Evolutionary conservation across 1,139 yeast genomes (phyloP).

Genomic region (Pichia sp.): DNA sequence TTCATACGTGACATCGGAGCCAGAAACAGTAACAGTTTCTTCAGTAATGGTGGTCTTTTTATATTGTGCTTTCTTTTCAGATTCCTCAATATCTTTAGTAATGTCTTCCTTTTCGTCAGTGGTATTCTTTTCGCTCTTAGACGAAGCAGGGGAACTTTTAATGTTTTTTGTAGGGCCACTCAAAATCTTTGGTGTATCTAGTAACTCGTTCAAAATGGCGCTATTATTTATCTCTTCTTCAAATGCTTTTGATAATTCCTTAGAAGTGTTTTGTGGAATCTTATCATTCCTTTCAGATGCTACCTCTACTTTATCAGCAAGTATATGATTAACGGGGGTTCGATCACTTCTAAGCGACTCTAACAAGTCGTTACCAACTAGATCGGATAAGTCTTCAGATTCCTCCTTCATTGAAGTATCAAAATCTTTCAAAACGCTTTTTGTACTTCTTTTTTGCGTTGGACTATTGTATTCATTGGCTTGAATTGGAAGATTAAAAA

Average conservation of each 20-base stretch:
- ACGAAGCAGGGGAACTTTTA: neutral
- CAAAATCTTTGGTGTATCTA: neutral
- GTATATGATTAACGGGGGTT: neutral
- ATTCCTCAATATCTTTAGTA: neutral
- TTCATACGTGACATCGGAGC: constrained; percentile 1
- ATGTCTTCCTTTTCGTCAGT: neutral
- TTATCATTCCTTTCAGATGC: too few relatives aligned
- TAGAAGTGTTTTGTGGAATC: too few relatives aligned
- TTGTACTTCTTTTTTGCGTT: constrained; percentile 1
- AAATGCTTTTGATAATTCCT: too few relatives aligned
- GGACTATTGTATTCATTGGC: neutral
- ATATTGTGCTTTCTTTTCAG: neutral
- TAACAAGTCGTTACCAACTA: neutral
- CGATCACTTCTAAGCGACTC: neutral
- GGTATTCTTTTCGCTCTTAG: constrained; percentile 2
- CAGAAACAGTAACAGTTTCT: neutral
- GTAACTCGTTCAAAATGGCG: too few relatives aligned
- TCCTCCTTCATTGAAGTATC: neutral
- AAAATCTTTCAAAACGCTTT: constrained; percentile 9
- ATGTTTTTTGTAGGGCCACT: constrained; percentile 6
- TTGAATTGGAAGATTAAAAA: constrained; percentile 6
- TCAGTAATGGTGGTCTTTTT: neutral
- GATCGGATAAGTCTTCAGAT: neutral
- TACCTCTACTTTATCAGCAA: too few relatives aligned
- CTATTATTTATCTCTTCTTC: neutral